A percentile compares a stretch with the other conserved stretches of the same genome.
phyloP scores from a whole-genome alignment of 192 early-diverging fungal species.

The Coemansia asiatica region DNA sequence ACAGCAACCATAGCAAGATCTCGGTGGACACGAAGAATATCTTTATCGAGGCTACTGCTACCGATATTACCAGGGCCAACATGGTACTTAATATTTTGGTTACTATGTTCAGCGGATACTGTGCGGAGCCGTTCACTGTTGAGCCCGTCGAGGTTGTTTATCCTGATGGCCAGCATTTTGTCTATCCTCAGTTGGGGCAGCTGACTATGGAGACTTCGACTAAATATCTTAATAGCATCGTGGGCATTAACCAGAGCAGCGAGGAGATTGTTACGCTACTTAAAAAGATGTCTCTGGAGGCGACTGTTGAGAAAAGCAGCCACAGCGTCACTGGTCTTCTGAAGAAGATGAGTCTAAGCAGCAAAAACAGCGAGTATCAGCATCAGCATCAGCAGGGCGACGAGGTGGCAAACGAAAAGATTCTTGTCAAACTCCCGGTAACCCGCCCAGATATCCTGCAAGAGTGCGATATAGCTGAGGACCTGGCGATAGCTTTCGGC shows the following conservation, averaged over 20 bases:
- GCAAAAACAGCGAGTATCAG: background rate
- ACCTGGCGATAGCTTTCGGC: constrained; percentile 94
- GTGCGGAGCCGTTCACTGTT: constrained; percentile 85
- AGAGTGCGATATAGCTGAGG: constrained; percentile 97
- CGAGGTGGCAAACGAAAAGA: constrained; percentile 9
- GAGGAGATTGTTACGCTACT: constrained; percentile 75
- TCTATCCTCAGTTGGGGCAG: constrained; percentile 73
- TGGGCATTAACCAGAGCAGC: constrained; percentile 69
- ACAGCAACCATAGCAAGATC: constrained; percentile 98
- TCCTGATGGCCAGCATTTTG: constrained; percentile 67
- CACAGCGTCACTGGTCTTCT: constrained; percentile 35
- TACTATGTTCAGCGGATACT: constrained; percentile 96
- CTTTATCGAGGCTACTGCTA: constrained; percentile 97
- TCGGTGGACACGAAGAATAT: constrained; percentile 90
- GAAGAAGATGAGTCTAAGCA: constrained; percentile 7
- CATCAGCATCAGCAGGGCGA: background rate
- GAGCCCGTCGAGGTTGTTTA: constrained; percentile 91
- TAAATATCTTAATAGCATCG: constrained; percentile 86
- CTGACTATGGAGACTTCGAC: constrained; percentile 71
- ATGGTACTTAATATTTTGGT: constrained; percentile 92
- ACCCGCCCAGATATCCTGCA: constrained; percentile 96
- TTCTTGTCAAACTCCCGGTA: constrained; percentile 78
- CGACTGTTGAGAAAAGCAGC: constrained; percentile 42
- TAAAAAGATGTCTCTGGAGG: constrained; percentile 84
- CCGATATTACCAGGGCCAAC: constrained; percentile 92